Evolutionary conservation across 192 early-diverging fungal species (phyloP), one percentile per base, ranked within the genome.

Genomic region (Thamnidium elegans): DNA sequence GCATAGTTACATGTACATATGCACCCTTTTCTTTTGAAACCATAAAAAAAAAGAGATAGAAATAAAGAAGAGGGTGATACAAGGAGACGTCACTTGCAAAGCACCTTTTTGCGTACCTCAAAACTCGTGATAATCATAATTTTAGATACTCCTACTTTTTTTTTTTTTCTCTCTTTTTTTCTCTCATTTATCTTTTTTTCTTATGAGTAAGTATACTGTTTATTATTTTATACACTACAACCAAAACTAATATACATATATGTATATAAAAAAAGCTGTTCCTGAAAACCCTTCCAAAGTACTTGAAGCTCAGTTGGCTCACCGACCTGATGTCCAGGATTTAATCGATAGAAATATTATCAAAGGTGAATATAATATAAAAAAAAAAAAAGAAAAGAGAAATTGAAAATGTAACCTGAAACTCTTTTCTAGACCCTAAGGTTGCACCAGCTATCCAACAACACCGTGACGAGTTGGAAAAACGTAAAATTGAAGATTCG

Each of bases 291-390:
- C 39, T 4, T 21, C 78, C 65, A 76, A 83, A 53, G 63, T 71
- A 7, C 61, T 86, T 8, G 78, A 79, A 56, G 66, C 60, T 11
- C 81, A 79, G 62, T 69, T 89, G 20, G 77, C 80, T 66, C 71
- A 78, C 30, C 81, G 87, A 50, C 84, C 86, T 20, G 78, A 84
- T 21, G 69, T 68, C 20, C 75, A 79, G 19, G 81, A 84, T 45
- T 80, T 89, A 13, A 79, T 81, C 23, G 69, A 79, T 13, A 77
- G 67, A 69, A 84, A 85, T 50, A 86, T 89, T 17, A 71, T 89
- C 45, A 79, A 80, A 73, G 77, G 78, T 77, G 71, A 60, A 50
- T 11, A 20, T 3, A 50, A 50, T 50, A 50, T 26, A 23, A 21
- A 52, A 0, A 19, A 21, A 20, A 1, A 19, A 10, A 52, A 9